Conservation (phyloP, 805 yeast species). For the Cyberlindnera mississippiensis region DNA sequence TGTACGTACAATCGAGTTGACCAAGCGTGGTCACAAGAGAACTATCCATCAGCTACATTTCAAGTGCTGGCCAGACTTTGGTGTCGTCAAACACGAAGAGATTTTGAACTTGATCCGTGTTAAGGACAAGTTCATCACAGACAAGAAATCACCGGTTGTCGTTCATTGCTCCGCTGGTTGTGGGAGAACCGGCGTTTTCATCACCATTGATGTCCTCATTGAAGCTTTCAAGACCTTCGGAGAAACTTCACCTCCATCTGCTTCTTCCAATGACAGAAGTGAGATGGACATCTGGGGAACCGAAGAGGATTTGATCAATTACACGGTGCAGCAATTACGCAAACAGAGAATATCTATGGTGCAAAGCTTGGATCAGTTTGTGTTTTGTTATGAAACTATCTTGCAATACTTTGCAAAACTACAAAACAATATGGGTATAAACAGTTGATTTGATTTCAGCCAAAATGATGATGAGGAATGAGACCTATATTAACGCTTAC, state of each 20-base stretch:
- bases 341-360: slow-evolving; percentile 82
- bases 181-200: slow-evolving; percentile 91
- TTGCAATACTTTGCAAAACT: slow-evolving; percentile 23
- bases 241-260: not conserved
- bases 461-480: too few species aligned
- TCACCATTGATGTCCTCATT: slow-evolving; percentile 50
- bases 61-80: slow-evolving; percentile 82
- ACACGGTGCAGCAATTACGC: slow-evolving; percentile 62
- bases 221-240: slow-evolving; percentile 14
- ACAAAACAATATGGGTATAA: too few species aligned
- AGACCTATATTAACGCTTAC: too few species aligned
- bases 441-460: too few species aligned
- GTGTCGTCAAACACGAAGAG: slow-evolving; percentile 44
- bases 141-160: slow-evolving; percentile 46
- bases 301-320: slow-evolving; percentile 51
- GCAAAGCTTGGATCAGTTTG: slow-evolving; percentile 71
- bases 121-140: slow-evolving; percentile 27
- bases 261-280: not conserved
- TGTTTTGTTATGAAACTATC: slow-evolving; percentile 64
- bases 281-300: slow-evolving; percentile 16
- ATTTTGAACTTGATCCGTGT: slow-evolving; percentile 30
- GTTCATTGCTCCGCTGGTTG: slow-evolving; percentile 98
- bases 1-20: slow-evolving; percentile 26
- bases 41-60: slow-evolving; percentile 70
- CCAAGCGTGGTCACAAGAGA: slow-evolving; percentile 28